Evolutionary conservation across 2,329 filamentous ascomycete species (phyloP), one percentile per base, ranked within the genome.

Genomic region (Xylaria multiplex): DNA sequence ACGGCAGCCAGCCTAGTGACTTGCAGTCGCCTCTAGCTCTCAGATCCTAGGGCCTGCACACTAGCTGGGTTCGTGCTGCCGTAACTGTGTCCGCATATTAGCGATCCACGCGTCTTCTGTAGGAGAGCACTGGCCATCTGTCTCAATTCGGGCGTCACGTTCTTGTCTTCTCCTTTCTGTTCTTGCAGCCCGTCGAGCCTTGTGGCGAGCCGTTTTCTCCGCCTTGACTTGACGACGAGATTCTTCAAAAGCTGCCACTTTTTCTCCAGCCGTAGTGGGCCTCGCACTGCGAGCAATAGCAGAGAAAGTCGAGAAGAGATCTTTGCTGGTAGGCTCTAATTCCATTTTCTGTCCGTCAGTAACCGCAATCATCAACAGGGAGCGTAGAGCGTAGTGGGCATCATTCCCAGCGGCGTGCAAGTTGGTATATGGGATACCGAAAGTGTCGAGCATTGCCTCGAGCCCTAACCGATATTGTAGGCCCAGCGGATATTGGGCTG

Each of bases 391-490:
- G 35, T 66, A 64, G 60, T 59, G 55, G 24, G 64, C 55, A 40
- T 63, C 50, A 42, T 66, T 66, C n/a, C 59, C 60, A 48, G 59
- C 64, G 24, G 55, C 49, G 35, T 66, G 59, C 64, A 66, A 53
- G 30, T 66, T 52, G 42, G 64, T 5, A 66, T 59, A 66, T 40
- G 55, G 64, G 43, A 66, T 66, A 22, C 45, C 64, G 37, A 60
- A 66, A 56, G 64, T 66, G n/a, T 64, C 50, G 35, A 66, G 60
- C 60, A 63, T 55, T 27, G 64, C 64, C 32, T 64, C 60, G 59
- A 66, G 64, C 46, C 60, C 60, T 30, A 60, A 45, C 30, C 60
- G 55, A 60, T 64, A 66, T n/a, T 6, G 22, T 40, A 64, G 35
- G 43, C 37, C 59, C 2, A 66, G 59, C 32, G 60, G 55, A 63